Conservation (phyloP, 257 asterid genomes). For the Coffea eugenioides region DNA sequence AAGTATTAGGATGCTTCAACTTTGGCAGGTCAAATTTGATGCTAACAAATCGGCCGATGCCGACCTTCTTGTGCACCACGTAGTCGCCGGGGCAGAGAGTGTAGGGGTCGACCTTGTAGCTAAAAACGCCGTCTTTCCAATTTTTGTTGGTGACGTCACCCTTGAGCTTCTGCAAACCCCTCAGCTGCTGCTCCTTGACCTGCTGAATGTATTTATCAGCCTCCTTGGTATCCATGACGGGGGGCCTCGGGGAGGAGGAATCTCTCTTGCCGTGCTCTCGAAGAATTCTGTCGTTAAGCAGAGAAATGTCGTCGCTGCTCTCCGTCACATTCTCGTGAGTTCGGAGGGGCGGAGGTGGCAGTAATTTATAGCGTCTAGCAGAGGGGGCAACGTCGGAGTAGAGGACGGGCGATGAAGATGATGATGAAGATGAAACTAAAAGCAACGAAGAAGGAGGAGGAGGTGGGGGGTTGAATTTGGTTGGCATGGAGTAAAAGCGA, state of each 20-base stretch:
- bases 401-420: not conserved
- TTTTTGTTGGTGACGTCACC: slow-evolving; percentile 29
- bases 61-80: slow-evolving; percentile 90
- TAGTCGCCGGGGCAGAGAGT: slow-evolving; percentile 78
- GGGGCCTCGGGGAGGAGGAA: slow-evolving; percentile 37
- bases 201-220: slow-evolving; percentile 82
- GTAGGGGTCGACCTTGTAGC: slow-evolving; percentile 85
- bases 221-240: slow-evolving; percentile 64
- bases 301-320: slow-evolving; percentile 58
- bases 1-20: slow-evolving; percentile 24
- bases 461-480: not conserved
- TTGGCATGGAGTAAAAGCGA: not conserved
- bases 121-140: slow-evolving; percentile 28
- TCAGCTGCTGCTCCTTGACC: slow-evolving; percentile 89
- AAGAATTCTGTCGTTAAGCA: slow-evolving; percentile 67
- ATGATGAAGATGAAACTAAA: not conserved
- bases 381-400: not conserved
- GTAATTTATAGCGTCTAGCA: slow-evolving; percentile 7
- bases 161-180: slow-evolving; percentile 86
- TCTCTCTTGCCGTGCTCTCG: slow-evolving; percentile 72
- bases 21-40: slow-evolving; percentile 70
- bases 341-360: slow-evolving; percentile 20
- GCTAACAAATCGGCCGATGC: slow-evolving; percentile 76
- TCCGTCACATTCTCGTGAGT: slow-evolving; percentile 30
- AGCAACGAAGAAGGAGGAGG: not conserved